Base-by-base conservation (phyloP, 257 asterid genomes). In the Penstemon eatonii region DNA sequence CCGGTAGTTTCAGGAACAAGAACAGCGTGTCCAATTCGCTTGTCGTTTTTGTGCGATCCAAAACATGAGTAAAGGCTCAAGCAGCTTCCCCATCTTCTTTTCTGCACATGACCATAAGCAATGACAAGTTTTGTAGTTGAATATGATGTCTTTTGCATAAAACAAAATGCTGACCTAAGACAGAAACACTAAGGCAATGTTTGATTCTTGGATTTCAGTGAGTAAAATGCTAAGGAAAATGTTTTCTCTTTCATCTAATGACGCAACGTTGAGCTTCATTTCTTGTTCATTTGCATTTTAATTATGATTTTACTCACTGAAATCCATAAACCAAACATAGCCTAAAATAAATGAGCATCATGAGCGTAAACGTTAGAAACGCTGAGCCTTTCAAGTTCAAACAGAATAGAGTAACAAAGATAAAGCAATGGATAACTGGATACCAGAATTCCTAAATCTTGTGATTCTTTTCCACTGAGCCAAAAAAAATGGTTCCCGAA, bases 31-130 rank as follows among this genome's bases (percentile, higher is more conserved):
- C 93, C 94, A 4, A 92, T 85, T 67, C 98, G 85, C 62, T 79
- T 76, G 56, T 77, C 84, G 66, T 73, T 82, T 68, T 86, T 92
- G 60, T 75, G 80, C 10, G 84, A 79, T 55, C 97, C 92, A 58
- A 88, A 90, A 81, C 98, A 92, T 90, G 89, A 85, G 78, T 81
- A 82, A 64, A 86, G 76, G 78, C 95, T 82, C 89, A 80, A 90
- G 76, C 85, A 86, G 83, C 90, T 67, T 74, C 90, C 83, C 98
- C 96, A 92, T 75, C 95, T 80, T 75, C 88, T 76, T 84, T 88
- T 92, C 97, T 92, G 91, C 69, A 78, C 8, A 65, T 19, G 57
- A 70, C 12, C 68, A 50, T 42, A 65, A 7, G 50, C 39, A 55
- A 40, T 41, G 8, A 36, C 51, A 18, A 44, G 50, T 42, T 4